Percentiles rank a stretch among this genome's conserved stretches.
phyloP scores from a whole-genome alignment of 2,329 filamentous ascomycete genomes.

The Venturia aucupariae region DNA sequence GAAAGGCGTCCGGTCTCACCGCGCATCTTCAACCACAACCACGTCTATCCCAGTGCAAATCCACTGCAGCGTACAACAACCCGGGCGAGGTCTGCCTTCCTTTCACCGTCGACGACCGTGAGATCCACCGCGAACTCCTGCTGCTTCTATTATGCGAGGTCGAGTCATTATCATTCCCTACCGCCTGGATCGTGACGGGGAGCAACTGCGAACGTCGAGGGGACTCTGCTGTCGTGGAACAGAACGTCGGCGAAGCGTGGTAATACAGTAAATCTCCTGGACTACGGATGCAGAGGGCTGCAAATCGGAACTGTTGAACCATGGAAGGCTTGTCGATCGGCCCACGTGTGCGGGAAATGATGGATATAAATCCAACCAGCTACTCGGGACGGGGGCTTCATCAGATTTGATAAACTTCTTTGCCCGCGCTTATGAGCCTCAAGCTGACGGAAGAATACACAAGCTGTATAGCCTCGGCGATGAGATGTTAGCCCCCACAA shows the following conservation, averaged over 20 bases:
- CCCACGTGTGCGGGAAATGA: background rate
- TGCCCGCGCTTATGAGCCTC: background rate
- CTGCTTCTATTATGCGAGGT: background rate
- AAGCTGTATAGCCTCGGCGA: background rate
- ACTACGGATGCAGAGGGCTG: background rate
- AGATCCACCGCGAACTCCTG: too few species aligned
- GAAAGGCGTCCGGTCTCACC: background rate
- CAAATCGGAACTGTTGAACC: background rate
- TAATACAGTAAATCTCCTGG: background rate
- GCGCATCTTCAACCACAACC: background rate
- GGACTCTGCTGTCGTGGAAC: background rate
- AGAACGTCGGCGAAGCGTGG: background rate
- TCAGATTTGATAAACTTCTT: background rate
- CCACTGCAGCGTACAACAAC: background rate
- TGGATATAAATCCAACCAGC: too few species aligned
- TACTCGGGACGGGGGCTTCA: background rate
- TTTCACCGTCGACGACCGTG: background rate
- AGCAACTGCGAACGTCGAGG: background rate
- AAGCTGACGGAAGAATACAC: background rate
- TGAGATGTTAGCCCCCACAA: background rate
- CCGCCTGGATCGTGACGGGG: background rate
- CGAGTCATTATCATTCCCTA: background rate
- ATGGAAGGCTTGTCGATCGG: background rate
- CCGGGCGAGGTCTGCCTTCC: background rate
- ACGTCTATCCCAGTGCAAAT: background rate